Evolutionary conservation across 148 eudicot genomes (phyloP).

Genomic region (Nyssa sinensis): DNA sequence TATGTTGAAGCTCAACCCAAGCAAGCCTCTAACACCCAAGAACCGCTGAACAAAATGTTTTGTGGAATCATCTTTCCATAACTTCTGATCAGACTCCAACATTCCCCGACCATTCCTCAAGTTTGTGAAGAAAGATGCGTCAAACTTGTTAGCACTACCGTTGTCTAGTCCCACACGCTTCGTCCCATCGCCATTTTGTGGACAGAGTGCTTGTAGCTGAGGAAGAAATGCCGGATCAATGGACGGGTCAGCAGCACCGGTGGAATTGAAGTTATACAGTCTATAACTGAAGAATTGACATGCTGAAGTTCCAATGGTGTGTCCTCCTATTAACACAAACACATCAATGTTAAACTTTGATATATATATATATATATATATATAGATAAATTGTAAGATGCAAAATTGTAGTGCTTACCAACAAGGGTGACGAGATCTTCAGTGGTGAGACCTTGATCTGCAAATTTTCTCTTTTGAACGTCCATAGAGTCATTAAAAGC

Average conservation of each 20-base stretch:
- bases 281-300: slow-evolving; percentile 30
- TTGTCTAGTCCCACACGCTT: slow-evolving; percentile 20
- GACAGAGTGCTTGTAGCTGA: slow-evolving; percentile 24
- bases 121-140: slow-evolving; percentile 21
- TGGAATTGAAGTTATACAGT: slow-evolving; percentile 23
- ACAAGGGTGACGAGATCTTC: slow-evolving; percentile 27
- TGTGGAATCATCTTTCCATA: slow-evolving; percentile 27
- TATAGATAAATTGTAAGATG: too few species aligned
- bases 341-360: not conserved
- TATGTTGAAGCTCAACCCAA: slow-evolving; percentile 10
- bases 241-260: slow-evolving; percentile 19
- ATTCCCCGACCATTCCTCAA: slow-evolving; percentile 23
- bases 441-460: slow-evolving; percentile 18
- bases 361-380: too few species aligned
- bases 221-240: slow-evolving; percentile 30
- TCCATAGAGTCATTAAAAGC: slow-evolving; percentile 12
- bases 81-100: slow-evolving; percentile 29
- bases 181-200: slow-evolving; percentile 11
- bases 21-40: slow-evolving; percentile 16
- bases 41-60: slow-evolving; percentile 17
- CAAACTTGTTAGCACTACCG: slow-evolving; percentile 18
- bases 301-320: slow-evolving; percentile 32
- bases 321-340: slow-evolving; percentile 24
- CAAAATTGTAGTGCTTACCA: slow-evolving; percentile 4
- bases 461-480: slow-evolving; percentile 16